Percentiles rank a stretch among this genome's conserved stretches.
Conservation (phyloP, 2,329 filamentous ascomycete species). For the Fusarium sp. region DNA sequence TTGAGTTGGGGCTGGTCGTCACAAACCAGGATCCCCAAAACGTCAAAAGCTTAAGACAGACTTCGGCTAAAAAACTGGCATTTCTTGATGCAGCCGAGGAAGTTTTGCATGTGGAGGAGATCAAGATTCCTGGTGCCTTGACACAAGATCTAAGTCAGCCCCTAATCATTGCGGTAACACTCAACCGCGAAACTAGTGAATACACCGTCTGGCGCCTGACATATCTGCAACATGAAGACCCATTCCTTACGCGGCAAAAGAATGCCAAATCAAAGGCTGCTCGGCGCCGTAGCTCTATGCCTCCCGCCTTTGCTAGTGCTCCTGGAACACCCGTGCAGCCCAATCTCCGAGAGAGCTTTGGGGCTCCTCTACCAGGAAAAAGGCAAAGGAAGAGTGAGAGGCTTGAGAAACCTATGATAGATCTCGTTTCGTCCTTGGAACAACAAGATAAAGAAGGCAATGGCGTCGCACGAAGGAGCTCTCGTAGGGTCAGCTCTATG, state of each 20-base stretch:
- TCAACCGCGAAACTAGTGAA: constrained; percentile 81
- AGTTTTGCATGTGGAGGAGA: constrained; percentile 84
- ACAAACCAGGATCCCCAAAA: constrained; percentile 64
- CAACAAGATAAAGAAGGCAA: constrained; percentile 71
- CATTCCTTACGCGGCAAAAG: constrained; percentile 63
- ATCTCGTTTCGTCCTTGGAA: constrained; percentile 80
- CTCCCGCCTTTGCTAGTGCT: constrained; percentile 79
- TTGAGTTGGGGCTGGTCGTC: constrained; percentile 88
- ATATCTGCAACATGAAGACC: constrained; percentile 79
- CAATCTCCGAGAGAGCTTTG: constrained; percentile 83
- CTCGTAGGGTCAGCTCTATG: constrained; percentile 90
- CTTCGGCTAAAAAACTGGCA: constrained; percentile 58
- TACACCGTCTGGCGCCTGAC: constrained; percentile 89
- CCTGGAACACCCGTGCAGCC: constrained; percentile 82
- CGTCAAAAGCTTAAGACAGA: constrained; percentile 50
- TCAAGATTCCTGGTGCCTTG: constrained; percentile 67
- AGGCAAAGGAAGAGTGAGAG: constrained; percentile 67
- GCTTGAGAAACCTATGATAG: constrained; percentile 68
- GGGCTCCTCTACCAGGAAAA: constrained; percentile 69
- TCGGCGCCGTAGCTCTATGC: constrained; percentile 74
- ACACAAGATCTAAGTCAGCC: constrained; percentile 59
- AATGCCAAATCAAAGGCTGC: constrained; percentile 63
- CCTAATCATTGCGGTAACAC: constrained; percentile 83
- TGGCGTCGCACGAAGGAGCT: constrained; percentile 71
- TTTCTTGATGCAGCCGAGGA: constrained; percentile 85